Base-by-base conservation (phyloP, 495 filamentous ascomycete genomes). In the Poronia punctata region DNA sequence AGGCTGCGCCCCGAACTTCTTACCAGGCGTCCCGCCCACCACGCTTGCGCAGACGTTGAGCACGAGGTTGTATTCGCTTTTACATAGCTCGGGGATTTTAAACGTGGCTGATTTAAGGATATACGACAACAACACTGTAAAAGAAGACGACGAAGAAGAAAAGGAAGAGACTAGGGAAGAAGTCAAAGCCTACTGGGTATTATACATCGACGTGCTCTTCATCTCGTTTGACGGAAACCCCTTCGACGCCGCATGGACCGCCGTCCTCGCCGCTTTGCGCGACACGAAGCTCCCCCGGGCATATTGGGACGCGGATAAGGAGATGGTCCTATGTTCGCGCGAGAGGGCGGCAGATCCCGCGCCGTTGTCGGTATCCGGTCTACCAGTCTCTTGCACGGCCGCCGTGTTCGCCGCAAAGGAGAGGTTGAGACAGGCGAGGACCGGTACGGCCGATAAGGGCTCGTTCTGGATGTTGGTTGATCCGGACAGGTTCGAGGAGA, bases 181-280 rank as follows among this genome's bases (percentile, higher is more conserved):
- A 52, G 65, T 87, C 22, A 87, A 86, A 58, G 89, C 80, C 4
- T 97, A 87, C 57, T 98, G 90, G 90, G 79, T 82, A 7, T 78
- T 98, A 3, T 95, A 95, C 53, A 88, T 98, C 45, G 88, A 95
- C 61, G 61, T 94, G 17, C 74, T 95, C 55, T 86, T 93, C 57
- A 80, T 96, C 38, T 90, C 86, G 0, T 75, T 94, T 10, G 89
- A 93, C 36, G 90, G 90, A 0, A 93, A 89, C 53, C 75, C 86
- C 10, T 88, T 97, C 50, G 89, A 97, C 47, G 83, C 82, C 2
- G 85, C 86, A 1, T 97, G 89, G 90, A 74, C 79, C 0, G 79
- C 87, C 9, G 72, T 95, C 4, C 48, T 95, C 24, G 82, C 87
- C 15, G 92, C 92, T n/a, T 63, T 98, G 36, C 68, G 70, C 17